These are phyloP conservation scores for Xylaria sp. DNA, from an alignment of 2,329 filamentous ascomycete species.

Conservation along the genomic window DNA sequence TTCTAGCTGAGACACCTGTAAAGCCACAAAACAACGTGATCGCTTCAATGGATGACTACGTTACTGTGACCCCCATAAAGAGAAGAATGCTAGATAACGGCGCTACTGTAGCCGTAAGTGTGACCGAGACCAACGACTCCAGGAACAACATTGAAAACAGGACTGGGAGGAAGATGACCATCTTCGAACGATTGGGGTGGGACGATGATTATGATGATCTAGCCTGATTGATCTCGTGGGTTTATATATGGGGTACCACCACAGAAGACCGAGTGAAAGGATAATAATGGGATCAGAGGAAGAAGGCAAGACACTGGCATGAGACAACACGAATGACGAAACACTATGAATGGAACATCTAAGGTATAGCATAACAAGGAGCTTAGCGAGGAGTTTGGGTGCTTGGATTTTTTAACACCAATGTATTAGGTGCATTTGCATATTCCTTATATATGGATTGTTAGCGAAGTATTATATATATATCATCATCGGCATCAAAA, in stretches of 20 bases:
- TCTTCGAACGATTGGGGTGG: conserved; percentile 69
- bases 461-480: conserved; percentile 8
- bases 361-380: conserved; percentile 34
- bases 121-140: neutral
- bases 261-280: neutral
- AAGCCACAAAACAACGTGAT: conserved; percentile 42
- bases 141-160: conserved; percentile 34
- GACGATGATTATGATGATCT: conserved; percentile 64
- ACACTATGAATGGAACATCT: conserved; percentile 35
- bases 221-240: conserved; percentile 26
- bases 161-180: conserved; percentile 53
- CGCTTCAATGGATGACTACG: conserved; percentile 40
- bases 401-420: neutral
- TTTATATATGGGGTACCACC: neutral
- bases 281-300: neutral
- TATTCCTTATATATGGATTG: conserved; percentile 3
- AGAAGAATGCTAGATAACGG: conserved; percentile 34
- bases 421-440: conserved; percentile 2
- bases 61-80: conserved; percentile 46
- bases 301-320: conserved; percentile 12
- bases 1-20: conserved; percentile 53
- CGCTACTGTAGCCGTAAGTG: conserved; percentile 5
- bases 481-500: neutral
- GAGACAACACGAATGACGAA: conserved; percentile 39
- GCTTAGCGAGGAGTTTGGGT: conserved; percentile 41